phyloP scores from a whole-genome alignment of 2,329 filamentous ascomycete species.

The Emericellopsis atlantica region DNA sequence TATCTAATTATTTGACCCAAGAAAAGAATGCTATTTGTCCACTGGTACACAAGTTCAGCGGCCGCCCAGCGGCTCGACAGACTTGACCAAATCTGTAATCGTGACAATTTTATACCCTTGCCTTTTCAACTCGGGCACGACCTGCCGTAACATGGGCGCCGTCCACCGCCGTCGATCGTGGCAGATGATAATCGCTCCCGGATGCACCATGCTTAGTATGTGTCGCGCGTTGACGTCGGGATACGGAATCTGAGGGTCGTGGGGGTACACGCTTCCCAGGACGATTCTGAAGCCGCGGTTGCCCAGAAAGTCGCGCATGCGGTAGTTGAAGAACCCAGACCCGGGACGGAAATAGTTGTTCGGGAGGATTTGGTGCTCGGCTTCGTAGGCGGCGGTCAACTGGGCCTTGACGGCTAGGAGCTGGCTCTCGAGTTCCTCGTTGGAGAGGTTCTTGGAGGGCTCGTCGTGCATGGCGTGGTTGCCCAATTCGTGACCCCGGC shows the following conservation, averaged over 20 bases:
- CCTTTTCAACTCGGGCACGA: conserved; percentile 58
- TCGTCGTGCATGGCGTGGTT: conserved; percentile 90
- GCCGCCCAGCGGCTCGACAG: conserved; percentile 13
- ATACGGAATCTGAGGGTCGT: conserved; percentile 74
- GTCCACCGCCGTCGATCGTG: conserved; percentile 83
- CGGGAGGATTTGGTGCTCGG: conserved; percentile 28
- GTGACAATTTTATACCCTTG: conserved; percentile 62
- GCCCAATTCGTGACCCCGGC: conserved; percentile 56
- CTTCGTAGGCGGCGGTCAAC: conserved; percentile 43
- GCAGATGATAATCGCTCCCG: conserved; percentile 72
- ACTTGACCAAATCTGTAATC: conserved; percentile 51
- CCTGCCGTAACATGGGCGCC: conserved; percentile 58
- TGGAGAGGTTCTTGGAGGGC: conserved; percentile 49
- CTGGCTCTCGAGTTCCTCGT: conserved; percentile 47
- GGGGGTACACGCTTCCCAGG: conserved; percentile 78
- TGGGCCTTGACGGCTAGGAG: conserved; percentile 50
- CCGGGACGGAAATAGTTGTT: conserved; percentile 70
- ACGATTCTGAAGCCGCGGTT: conserved; percentile 58
- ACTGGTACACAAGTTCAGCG: conserved; percentile 4
- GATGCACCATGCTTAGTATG: conserved; percentile 65
- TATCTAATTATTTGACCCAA: too few species aligned
- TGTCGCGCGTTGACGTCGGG: conserved; percentile 62
- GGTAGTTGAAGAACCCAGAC: conserved; percentile 65
- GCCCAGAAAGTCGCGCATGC: conserved; percentile 51
- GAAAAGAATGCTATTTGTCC: too few species aligned